phyloP scores from a whole-genome alignment of 495 filamentous ascomycete genomes.

The Aspergillus campestris region DNA sequence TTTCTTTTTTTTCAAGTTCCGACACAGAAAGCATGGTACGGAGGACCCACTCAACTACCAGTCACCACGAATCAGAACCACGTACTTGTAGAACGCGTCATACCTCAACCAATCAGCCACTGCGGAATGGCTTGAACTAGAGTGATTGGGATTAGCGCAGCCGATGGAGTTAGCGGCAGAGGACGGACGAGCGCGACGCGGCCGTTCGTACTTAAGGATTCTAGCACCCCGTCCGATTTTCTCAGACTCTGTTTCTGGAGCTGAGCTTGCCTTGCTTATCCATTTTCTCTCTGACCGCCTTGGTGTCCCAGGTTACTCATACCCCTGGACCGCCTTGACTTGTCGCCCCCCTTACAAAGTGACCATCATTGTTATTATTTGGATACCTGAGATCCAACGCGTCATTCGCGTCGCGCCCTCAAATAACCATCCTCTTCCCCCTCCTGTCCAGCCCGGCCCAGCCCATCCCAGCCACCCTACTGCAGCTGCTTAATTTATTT shows the following conservation, averaged over 20 bases:
- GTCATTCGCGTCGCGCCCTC: slow-evolving; percentile 24
- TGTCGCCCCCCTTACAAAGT: too few species aligned
- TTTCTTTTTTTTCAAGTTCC: slow-evolving; percentile 11
- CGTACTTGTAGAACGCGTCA: slow-evolving; percentile 20
- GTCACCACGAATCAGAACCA: slow-evolving; percentile 10
- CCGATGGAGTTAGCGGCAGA: slow-evolving; percentile 35
- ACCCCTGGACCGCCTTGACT: slow-evolving; percentile 6
- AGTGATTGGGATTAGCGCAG: slow-evolving; percentile 27
- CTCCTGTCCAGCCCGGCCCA: too few species aligned
- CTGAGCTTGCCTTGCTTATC: slow-evolving; percentile 22
- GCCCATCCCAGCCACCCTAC: slow-evolving; percentile 12
- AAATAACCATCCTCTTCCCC: slow-evolving; percentile 1
- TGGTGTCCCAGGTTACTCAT: slow-evolving; percentile 1
- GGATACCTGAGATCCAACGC: neutral
- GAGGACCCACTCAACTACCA: slow-evolving; percentile 9
- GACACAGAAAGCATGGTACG: slow-evolving; percentile 20
- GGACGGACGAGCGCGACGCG: slow-evolving; percentile 29
- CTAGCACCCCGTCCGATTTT: slow-evolving; percentile 40
- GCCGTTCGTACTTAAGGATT: slow-evolving; percentile 45
- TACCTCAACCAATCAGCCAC: slow-evolving; percentile 24
- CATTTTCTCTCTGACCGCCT: slow-evolving; percentile 15
- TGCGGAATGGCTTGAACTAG: slow-evolving; percentile 26
- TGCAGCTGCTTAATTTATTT: slow-evolving; percentile 9
- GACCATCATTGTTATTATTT: too few species aligned
- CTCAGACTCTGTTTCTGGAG: slow-evolving; percentile 33